Conservation (phyloP, 202 grass and related monocot species). For the Schoenoplectus tabernaemontani region DNA sequence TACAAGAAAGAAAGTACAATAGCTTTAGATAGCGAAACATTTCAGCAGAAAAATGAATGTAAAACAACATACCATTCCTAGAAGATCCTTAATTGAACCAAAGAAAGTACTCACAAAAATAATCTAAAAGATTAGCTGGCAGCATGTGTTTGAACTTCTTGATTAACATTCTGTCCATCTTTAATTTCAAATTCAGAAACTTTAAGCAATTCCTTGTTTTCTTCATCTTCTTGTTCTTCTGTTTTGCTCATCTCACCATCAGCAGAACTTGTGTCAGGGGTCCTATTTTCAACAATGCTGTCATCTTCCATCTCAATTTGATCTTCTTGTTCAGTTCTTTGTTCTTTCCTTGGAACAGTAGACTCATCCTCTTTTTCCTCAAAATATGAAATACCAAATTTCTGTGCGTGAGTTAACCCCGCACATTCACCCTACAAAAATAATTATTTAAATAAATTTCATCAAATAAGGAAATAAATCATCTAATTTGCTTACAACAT, state of each 20-base stretch:
- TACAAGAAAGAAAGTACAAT: background rate
- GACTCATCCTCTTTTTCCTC: constrained; percentile 30
- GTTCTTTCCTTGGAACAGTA: background rate
- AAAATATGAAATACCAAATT: constrained; percentile 56
- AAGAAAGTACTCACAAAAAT: background rate
- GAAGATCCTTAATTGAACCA: background rate
- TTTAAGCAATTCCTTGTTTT: background rate
- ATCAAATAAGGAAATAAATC: constrained; percentile 11
- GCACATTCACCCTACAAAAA: constrained; percentile 67
- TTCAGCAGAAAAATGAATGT: background rate
- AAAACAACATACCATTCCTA: background rate
- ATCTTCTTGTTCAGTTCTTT: constrained; percentile 6
- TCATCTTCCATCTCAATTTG: constrained; percentile 12
- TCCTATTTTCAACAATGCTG: background rate
- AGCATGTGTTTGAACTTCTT: constrained; percentile 31
- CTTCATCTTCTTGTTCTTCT: background rate
- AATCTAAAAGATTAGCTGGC: constrained; percentile 19
- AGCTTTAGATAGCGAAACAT: background rate
- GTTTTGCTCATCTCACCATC: background rate
- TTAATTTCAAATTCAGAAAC: constrained; percentile 28
- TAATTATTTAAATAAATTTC: background rate
- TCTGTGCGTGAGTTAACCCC: constrained; percentile 81
- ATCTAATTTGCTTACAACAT: constrained; percentile 9
- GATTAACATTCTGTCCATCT: constrained; percentile 29
- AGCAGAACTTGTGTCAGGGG: background rate